Percentiles rank a stretch among this genome's conserved stretches.
Evolutionary conservation across 2,329 filamentous ascomycete genomes (phyloP).

Genomic region (Xylaria sp.): DNA sequence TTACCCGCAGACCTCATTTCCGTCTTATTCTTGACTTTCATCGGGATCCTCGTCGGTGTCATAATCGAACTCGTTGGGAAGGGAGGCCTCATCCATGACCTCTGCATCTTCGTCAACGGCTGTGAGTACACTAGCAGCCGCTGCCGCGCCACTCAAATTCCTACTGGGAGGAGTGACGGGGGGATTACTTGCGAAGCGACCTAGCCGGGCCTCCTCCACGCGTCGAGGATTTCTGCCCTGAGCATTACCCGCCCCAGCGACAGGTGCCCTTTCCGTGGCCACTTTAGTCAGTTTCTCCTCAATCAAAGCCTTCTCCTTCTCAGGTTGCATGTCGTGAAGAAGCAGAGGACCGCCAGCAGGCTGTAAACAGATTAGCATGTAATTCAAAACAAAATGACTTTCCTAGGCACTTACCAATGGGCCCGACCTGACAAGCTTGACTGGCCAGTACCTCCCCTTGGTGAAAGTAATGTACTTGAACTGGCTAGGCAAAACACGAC

Average conservation of each 20-base stretch:
- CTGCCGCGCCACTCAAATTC: constrained; percentile 52
- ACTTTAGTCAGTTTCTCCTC: constrained; percentile 91
- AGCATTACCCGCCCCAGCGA: constrained; percentile 37
- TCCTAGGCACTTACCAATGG: constrained; percentile 52
- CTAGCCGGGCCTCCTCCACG: constrained; percentile 33
- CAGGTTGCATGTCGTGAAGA: constrained; percentile 76
- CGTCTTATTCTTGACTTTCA: constrained; percentile 41
- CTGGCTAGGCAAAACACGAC: constrained; percentile 82
- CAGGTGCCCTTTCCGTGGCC: constrained; percentile 56
- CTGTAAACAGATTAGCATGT: constrained; percentile 48
- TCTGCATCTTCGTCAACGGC: constrained; percentile 82
- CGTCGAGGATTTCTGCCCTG: constrained; percentile 25
- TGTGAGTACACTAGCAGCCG: constrained; percentile 74
- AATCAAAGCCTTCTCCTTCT: constrained; percentile 71
- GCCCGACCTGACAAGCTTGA: constrained; percentile 48
- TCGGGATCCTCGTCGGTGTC: constrained; percentile 52
- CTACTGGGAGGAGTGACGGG: constrained; percentile 21
- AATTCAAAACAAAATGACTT: not conserved
- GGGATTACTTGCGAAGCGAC: constrained; percentile 26
- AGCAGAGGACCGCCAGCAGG: constrained; percentile 90
- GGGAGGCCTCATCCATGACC: constrained; percentile 63
- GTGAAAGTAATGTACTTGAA: constrained; percentile 95
- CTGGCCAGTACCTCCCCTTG: constrained; percentile 83
- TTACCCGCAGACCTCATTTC: not conserved
- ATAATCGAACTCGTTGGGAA: constrained; percentile 73